phyloP scores from a whole-genome alignment of 768 basidiomycete species.

The Rhizopogon roseolus region DNA sequence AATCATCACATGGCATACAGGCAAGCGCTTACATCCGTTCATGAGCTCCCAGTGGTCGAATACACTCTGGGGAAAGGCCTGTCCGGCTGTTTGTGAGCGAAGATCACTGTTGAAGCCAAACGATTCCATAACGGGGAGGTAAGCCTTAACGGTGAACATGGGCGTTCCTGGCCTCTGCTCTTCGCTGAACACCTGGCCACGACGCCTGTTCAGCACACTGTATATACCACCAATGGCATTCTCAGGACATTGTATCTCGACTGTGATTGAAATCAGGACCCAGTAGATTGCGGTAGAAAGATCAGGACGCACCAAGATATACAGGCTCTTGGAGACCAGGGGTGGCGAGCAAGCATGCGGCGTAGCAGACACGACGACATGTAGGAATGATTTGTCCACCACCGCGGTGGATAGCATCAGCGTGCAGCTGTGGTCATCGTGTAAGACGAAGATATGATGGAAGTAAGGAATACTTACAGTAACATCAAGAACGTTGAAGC shows the following conservation, averaged over 20 bases:
- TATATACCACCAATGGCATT: constrained; percentile 98
- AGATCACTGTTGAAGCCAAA: constrained; percentile 99
- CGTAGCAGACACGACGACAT: constrained; percentile 93
- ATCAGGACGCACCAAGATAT: constrained; percentile 65
- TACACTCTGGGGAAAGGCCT: constrained; percentile 97
- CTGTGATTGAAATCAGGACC: constrained; percentile 33
- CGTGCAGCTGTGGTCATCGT: constrained; percentile 61
- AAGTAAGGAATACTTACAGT: constrained; percentile 50
- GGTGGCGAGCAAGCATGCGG: constrained; percentile 86
- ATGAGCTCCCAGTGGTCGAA: constrained; percentile 92
- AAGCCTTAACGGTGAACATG: constrained; percentile 99
- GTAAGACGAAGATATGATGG: background rate
- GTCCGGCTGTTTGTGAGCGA: constrained; percentile 86
- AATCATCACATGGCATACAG: background rate
- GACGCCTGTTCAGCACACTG: constrained; percentile 88
- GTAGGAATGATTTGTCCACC: constrained; percentile 98
- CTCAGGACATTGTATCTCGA: constrained; percentile 98
- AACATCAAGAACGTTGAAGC: constrained; percentile 94
- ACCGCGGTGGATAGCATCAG: constrained; percentile 99
- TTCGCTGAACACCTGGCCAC: constrained; percentile 97
- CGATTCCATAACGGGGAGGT: constrained; percentile 86
- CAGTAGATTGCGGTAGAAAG: background rate
- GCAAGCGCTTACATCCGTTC: constrained; percentile 60
- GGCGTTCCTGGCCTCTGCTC: constrained; percentile 97
- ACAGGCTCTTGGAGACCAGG: constrained; percentile 95